Conservation (phyloP, 305 asterid genomes). For the Petunia hybrid region DNA sequence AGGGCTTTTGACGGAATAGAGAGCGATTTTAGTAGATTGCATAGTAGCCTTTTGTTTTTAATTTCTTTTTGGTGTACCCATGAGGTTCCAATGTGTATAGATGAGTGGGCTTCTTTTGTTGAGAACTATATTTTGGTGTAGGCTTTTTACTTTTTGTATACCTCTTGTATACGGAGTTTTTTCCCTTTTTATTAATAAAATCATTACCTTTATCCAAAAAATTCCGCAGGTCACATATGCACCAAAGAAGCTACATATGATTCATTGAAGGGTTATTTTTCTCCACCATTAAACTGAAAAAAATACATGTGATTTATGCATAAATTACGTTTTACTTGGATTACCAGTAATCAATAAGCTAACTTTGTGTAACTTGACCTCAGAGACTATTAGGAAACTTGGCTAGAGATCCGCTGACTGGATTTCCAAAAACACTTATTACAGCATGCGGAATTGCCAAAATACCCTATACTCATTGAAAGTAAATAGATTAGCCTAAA, state of each 20-base stretch:
- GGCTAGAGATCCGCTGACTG: not conserved
- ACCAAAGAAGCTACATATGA: not conserved
- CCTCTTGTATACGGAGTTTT: no score
- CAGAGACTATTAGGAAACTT: not conserved
- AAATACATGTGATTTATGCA: not conserved
- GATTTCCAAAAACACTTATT: not conserved
- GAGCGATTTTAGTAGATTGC: no score
- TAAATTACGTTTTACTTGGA: not conserved
- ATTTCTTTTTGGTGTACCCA: no score
- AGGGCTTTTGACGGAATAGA: no score
- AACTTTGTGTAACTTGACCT: slow-evolving; percentile 13
- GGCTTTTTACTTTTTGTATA: no score
- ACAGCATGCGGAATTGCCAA: not conserved
- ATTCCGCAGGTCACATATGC: slow-evolving; percentile 16
- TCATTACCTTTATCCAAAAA: not conserved
- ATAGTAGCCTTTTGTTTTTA: no score
- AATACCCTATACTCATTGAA: not conserved
- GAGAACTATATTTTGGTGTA: no score
- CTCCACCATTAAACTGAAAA: slow-evolving; percentile 9
- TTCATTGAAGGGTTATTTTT: not conserved
- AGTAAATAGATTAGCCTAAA: not conserved
- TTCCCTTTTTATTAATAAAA: no score
- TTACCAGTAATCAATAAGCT: not conserved
- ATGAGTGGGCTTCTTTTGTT: no score
- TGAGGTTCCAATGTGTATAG: no score